Base-by-base conservation (phyloP, 495 filamentous ascomycete genomes). In the Pseudevernia furfuracea region DNA sequence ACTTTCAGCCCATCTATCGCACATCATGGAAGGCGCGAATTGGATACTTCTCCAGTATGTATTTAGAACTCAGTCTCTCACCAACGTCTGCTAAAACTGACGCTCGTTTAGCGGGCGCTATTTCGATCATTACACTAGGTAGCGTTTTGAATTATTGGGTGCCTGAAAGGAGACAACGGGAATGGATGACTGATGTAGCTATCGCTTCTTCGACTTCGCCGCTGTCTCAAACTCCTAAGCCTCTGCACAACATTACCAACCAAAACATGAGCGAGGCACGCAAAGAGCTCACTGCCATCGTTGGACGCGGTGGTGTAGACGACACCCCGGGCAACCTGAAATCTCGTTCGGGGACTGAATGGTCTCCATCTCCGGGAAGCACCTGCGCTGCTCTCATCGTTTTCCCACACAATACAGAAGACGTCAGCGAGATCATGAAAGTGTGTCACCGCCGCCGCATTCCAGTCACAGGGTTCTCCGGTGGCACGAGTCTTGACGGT, bases 401-500 rank as follows among this genome's bases (percentile, higher is more conserved):
- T 6, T 83, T 82, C 66, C 83, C 83, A 1, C 71, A 71, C 17
- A 74, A 71, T 19, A 85, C 83, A 0, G 77, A 80, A 62, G 81
- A 85, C 41, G 85, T 87, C 10, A 83, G 80, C 12, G 70, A 71
- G 11, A 80, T 87, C 55, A 85, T 87, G 84, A 83, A 83, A 64
- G 69, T 87, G n/a, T 88, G 85, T 67, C 81, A 85, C 68, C 69
- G 71, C 61, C 74, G 85, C 23, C 61, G 77, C 2, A 86, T 88
- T n/a, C 85, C 85, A 2, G 84, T 86, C 21, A 87, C 84, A 4
- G 79, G 82, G 1, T 87, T 86, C 70, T 83, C 78, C 3, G 85
- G 85, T 21, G 85, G 85, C 17, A 88, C 85, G 0, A 85, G 83
- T 63, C 65, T 88, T 38, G 84, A 87, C 65, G 85, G 85, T 1